These are phyloP conservation scores for Primulina tabacum DNA, from an alignment of 257 asterid species.

Conservation along the genomic window DNA sequence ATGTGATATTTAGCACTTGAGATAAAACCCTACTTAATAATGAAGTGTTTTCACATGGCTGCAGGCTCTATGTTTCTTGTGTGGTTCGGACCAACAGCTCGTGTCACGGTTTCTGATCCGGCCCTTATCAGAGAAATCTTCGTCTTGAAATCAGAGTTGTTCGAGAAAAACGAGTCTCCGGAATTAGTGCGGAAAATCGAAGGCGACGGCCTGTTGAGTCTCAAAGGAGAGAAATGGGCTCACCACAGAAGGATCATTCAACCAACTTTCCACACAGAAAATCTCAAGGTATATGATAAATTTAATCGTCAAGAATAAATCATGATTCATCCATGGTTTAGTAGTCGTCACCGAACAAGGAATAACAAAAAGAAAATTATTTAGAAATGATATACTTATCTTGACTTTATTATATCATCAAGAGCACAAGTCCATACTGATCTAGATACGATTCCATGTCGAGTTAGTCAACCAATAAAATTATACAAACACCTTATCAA, in stretches of 20 bases:
- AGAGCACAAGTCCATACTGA: too few relatives aligned
- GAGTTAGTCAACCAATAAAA: too few relatives aligned
- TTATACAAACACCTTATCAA: too few relatives aligned
- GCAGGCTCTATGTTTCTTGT: conserved; percentile 74
- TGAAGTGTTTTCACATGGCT: not conserved
- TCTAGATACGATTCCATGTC: not conserved
- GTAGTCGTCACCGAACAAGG: too few relatives aligned
- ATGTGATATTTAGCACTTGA: conserved; percentile 4
- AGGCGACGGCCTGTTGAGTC: conserved; percentile 81
- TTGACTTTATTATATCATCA: too few relatives aligned
- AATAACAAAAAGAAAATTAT: too few relatives aligned
- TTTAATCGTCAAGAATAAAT: not conserved
- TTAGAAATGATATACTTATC: too few relatives aligned
- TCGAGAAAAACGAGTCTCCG: conserved; percentile 83
- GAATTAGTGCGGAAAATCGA: conserved; percentile 72
- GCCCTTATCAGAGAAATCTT: conserved; percentile 64
- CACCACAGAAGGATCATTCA: conserved; percentile 78
- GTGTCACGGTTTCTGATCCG: conserved; percentile 78
- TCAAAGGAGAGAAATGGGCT: conserved; percentile 92
- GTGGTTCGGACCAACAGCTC: conserved; percentile 84
- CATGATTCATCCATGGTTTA: too few relatives aligned
- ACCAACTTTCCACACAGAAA: conserved; percentile 75
- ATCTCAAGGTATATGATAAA: conserved; percentile 58
- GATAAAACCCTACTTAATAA: not conserved
- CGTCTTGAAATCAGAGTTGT: conserved; percentile 58